Base-by-base conservation (phyloP, 176 grass and related monocot species). In the Phoenix roebelenii region DNA sequence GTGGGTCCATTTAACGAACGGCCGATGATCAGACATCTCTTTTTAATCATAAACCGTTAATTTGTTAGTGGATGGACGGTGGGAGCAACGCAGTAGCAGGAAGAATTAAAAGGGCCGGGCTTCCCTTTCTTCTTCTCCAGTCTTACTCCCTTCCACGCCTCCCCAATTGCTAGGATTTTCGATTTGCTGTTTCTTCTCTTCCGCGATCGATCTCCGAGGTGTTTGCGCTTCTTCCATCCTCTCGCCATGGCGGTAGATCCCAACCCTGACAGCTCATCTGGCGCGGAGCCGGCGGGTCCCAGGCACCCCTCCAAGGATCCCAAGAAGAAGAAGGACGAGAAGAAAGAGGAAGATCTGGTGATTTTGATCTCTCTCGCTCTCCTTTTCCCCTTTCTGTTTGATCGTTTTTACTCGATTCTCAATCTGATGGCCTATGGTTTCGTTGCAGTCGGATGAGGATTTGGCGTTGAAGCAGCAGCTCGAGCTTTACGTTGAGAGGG, bases 391-490 rank as follows among this genome's bases (percentile, higher is more conserved):
- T 23, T 57, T 65, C 59, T 53, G 69, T 74, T 69, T 2, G 35
- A 44, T 23, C 28, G 54, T 24, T 74, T 61, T 12, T n/a, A 50
- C 15, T 22, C 3, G 28, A 51, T 57, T 76, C 63, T 70, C 26
- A 30, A 65, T 54, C 54, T 19, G 49, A 15, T 53, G 24, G 65
- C 0, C 51, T 28, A 17, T 54, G 58, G 22, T 73, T 49, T 64
- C 17, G 7, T 19, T 22, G 73, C 74, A 98, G 94, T 93, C 94
- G 12, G 94, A 98, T 32, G 85, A 98, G 76, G 94, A 98, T 76
- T 77, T 86, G 76, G 88, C 82, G 51, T 69, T 98, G 54, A 98
- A 98, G 76, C 84, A 92, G 75, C 84, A 98, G 69, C 72, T 98
- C 15, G 94, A 98, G 76, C 79, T 98, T 39, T 98, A 92, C 67